These are phyloP conservation scores for Colletotrichum euphorbiae DNA, from an alignment of 2,329 filamentous ascomycete genomes.

Conservation along the genomic window DNA sequence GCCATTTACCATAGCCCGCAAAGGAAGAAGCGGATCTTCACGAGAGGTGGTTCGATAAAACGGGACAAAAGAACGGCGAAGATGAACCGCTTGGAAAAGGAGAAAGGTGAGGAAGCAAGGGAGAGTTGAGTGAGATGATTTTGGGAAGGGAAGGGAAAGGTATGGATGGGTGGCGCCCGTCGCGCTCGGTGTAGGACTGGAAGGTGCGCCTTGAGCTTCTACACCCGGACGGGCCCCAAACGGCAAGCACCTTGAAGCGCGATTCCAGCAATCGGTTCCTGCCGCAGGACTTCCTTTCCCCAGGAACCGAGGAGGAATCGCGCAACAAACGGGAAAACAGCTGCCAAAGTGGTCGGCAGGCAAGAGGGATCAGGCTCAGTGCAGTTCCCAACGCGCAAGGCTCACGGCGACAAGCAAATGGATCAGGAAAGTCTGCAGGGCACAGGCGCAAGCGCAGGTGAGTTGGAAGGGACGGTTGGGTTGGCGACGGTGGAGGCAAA, in stretches of 20 bases:
- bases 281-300: not conserved
- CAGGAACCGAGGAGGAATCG: not conserved
- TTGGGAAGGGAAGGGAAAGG: conserved; percentile 21
- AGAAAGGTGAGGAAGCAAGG: not conserved
- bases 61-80: not conserved
- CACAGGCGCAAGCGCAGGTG: conserved; percentile 16
- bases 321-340: not conserved
- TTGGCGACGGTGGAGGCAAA: too few relatives aligned
- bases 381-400: too few relatives aligned
- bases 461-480: not conserved
- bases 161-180: conserved; percentile 10
- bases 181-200: conserved; percentile 1
- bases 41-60: not conserved
- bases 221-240: not conserved
- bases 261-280: not conserved
- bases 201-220: not conserved
- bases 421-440: not conserved
- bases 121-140: not conserved
- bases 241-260: not conserved
- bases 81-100: not conserved
- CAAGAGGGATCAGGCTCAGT: too few relatives aligned
- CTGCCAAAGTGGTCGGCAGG: not conserved
- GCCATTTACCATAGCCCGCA: conserved; percentile 35
- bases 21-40: not conserved
- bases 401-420: not conserved